phyloP scores from a whole-genome alignment of 805 yeast genomes.

The Kuraishia molischiana region DNA sequence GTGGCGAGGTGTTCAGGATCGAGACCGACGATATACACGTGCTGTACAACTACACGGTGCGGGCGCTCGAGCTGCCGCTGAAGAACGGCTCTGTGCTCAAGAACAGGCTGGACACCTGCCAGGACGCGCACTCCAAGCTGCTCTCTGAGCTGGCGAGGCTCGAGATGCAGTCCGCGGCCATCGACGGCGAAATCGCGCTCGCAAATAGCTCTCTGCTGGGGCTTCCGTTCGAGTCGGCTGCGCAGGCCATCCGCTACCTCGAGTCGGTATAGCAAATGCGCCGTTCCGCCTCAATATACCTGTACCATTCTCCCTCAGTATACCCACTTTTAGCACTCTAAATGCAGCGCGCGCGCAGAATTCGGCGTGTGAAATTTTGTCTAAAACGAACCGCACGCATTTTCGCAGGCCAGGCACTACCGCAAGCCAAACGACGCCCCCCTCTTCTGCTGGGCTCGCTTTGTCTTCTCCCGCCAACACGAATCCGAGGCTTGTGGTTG shows the following conservation, averaged over 20 bases:
- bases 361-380: no score
- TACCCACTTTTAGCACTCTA: no score
- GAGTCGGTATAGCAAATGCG: no score
- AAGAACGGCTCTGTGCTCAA: neutral
- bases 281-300: no score
- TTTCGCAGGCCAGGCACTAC: no score
- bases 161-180: neutral
- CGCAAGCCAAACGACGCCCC: no score
- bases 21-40: neutral
- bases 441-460: no score
- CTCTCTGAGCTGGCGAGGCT: neutral
- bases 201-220: neutral
- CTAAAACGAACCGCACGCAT: no score
- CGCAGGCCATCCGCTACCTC: neutral
- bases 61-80: neutral
- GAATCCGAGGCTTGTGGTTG: no score
- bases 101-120: neutral
- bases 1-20: neutral
- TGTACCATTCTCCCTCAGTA: no score
- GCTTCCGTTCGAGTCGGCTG: neutral
- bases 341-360: no score
- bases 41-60: neutral
- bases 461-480: no score
- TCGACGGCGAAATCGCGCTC: neutral
- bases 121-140: neutral